Conservation (phyloP, 495 filamentous ascomycete genomes). For the Durotheca rogersii region DNA sequence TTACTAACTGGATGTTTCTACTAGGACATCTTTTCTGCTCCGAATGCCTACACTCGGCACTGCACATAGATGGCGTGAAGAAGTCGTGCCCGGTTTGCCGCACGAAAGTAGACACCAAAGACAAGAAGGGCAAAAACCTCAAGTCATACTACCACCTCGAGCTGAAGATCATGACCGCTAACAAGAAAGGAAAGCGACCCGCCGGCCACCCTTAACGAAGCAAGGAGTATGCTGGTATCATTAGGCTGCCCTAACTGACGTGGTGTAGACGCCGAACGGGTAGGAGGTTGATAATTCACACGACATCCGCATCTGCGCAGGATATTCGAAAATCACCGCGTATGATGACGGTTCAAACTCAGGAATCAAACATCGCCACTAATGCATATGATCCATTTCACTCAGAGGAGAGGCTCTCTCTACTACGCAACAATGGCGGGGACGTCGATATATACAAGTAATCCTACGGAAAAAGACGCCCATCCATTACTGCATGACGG, state of each 20-base stretch:
- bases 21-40: slow-evolving; percentile 85
- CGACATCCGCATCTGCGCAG: not conserved
- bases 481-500: slow-evolving; percentile 13
- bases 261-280: slow-evolving; percentile 27
- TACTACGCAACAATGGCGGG: not conserved
- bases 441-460: too few relatives aligned
- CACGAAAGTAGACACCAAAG: slow-evolving; percentile 57
- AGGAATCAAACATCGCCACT: too few relatives aligned
- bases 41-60: slow-evolving; percentile 72
- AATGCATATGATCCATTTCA: not conserved
- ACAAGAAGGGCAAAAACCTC: slow-evolving; percentile 37
- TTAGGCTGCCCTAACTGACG: slow-evolving; percentile 8
- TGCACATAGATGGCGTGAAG: slow-evolving; percentile 58
- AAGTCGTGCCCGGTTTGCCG: slow-evolving; percentile 56
- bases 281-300: too few relatives aligned
- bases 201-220: slow-evolving; percentile 17
- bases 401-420: slow-evolving; percentile 1
- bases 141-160: slow-evolving; percentile 59
- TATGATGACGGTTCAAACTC: not conserved
- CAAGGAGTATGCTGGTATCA: not conserved
- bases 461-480: slow-evolving; percentile 1
- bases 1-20: slow-evolving; percentile 5
- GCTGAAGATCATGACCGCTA: slow-evolving; percentile 59
- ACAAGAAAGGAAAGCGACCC: slow-evolving; percentile 46
- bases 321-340: not conserved